Percentiles rank a stretch among this genome's conserved stretches.
These are phyloP conservation scores for Litchi chinensis DNA, from an alignment of 345 rosid species.

Conservation along the genomic window DNA sequence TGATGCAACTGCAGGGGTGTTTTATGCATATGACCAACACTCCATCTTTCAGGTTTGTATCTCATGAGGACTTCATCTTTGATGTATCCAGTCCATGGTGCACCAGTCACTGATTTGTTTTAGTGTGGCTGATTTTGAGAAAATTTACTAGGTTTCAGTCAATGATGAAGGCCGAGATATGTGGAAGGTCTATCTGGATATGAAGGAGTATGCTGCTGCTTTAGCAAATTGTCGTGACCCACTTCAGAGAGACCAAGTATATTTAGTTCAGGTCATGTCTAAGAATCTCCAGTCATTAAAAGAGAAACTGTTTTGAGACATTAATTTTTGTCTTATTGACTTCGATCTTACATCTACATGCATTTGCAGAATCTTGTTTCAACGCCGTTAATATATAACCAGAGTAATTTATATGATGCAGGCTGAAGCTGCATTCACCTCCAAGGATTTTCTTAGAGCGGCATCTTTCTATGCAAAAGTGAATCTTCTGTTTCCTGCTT, in stretches of 20 bases:
- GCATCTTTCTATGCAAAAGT: conserved; percentile 98
- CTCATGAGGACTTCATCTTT: conserved; percentile 20
- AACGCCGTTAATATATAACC: conserved; percentile 26
- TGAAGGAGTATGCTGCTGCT: conserved; percentile 95
- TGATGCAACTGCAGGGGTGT: conserved; percentile 96
- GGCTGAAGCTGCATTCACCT: conserved; percentile 91
- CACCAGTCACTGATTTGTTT: conserved; percentile 5
- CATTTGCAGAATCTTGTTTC: conserved; percentile 22
- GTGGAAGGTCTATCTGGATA: conserved; percentile 98
- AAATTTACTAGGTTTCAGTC: conserved; percentile 75
- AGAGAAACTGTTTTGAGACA: conserved; percentile 10
- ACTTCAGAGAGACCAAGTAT: conserved; percentile 95
- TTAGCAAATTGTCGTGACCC: conserved; percentile 88
- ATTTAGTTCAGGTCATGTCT: conserved; percentile 82
- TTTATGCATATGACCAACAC: conserved; percentile 95
- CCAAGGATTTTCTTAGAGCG: conserved; percentile 89
- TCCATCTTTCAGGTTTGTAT: conserved; percentile 85
- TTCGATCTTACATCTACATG: neutral
- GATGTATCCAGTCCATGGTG: conserved; percentile 21
- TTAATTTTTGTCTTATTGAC: conserved; percentile 15
- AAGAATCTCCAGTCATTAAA: neutral
- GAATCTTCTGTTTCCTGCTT: conserved; percentile 27
- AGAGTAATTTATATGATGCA: conserved; percentile 49
- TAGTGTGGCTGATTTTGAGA: conserved; percentile 15
- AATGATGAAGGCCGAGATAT: conserved; percentile 94